Evolutionary conservation across 2,329 filamentous ascomycete species (phyloP).

Genomic region (Xenoacremonium recifei): DNA sequence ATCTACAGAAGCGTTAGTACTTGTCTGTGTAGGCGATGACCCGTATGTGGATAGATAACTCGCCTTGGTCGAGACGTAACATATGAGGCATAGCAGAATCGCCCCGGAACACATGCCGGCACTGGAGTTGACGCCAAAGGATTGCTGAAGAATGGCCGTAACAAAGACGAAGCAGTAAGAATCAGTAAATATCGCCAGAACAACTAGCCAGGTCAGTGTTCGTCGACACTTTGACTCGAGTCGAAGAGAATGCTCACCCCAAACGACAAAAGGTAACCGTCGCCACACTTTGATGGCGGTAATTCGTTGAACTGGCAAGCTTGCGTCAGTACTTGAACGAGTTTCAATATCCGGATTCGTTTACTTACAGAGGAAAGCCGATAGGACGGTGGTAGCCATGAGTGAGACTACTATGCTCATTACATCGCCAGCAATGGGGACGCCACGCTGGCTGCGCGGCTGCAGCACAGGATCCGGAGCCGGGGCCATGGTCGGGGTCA

Average conservation of each 20-base stretch:
- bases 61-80: constrained; percentile 64
- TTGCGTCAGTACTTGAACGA: background rate
- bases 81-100: constrained; percentile 59
- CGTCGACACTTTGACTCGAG: background rate
- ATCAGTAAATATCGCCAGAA: constrained; percentile 58
- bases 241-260: constrained; percentile 34
- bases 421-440: constrained; percentile 34
- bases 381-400: constrained; percentile 32
- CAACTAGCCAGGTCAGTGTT: constrained; percentile 40
- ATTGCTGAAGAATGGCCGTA: constrained; percentile 55
- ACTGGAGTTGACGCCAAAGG: constrained; percentile 54
- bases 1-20: constrained; percentile 1
- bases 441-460: constrained; percentile 1
- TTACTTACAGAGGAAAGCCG: constrained; percentile 37
- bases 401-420: constrained; percentile 36
- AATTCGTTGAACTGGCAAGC: constrained; percentile 34
- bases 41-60: too few relatives aligned
- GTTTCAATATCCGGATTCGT: background rate
- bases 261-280: constrained; percentile 40
- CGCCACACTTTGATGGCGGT: constrained; percentile 38
- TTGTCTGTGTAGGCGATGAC: background rate
- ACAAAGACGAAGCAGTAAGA: constrained; percentile 60
- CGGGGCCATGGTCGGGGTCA: background rate
- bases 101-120: constrained; percentile 53
- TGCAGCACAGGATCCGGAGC: background rate